Percentiles rank a stretch among this genome's conserved stretches.
Conservation (phyloP, 345 rosid genomes). For the Populus simonii region DNA sequence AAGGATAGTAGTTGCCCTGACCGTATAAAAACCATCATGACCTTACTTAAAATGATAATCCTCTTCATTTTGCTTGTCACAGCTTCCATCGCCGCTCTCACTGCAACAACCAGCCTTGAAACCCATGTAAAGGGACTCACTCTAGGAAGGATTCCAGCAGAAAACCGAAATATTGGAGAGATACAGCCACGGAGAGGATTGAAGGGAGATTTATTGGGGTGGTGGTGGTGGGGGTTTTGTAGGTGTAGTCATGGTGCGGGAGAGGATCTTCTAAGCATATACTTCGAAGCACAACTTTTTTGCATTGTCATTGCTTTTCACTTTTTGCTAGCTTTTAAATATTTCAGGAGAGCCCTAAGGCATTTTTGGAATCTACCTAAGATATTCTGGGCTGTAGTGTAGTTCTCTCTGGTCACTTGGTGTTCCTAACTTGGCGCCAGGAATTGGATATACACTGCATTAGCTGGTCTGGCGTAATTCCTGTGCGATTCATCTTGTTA, state of each 20-base stretch:
- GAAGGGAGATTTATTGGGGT: neutral
- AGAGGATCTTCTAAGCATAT: conserved; percentile 45
- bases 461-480: neutral
- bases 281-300: conserved; percentile 20
- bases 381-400: conserved; percentile 15
- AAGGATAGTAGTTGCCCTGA: conserved; percentile 47
- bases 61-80: neutral
- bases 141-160: neutral
- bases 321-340: conserved; percentile 9
- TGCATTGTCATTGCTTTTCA: neutral
- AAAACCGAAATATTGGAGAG: neutral
- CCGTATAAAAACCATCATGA: conserved; percentile 26
- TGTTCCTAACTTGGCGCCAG: neutral
- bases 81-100: neutral
- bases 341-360: neutral
- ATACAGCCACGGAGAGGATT: neutral
- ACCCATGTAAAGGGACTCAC: neutral
- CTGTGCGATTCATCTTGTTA: neutral
- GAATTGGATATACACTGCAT: neutral
- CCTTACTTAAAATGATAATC: conserved; percentile 2
- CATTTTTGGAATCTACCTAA: conserved; percentile 32
- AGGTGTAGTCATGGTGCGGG: conserved; percentile 3
- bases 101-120: neutral
- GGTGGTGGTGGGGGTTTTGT: conserved; percentile 1
- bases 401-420: neutral